Conservation (phyloP, 2,329 filamentous ascomycete species). For the Fusarium ramigenum region DNA sequence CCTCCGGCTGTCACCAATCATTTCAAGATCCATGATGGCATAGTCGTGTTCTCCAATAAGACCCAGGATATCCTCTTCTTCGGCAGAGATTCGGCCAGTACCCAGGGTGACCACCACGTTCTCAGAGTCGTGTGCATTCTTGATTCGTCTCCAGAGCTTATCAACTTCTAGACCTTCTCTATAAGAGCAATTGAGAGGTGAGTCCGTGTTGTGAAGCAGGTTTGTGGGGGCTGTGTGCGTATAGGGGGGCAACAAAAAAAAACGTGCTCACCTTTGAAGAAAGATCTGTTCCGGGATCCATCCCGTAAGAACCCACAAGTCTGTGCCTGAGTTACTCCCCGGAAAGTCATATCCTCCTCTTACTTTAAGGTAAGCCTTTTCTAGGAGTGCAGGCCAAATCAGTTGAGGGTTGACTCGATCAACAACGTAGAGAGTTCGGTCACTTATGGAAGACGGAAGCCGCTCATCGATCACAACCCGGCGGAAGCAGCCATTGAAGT, state of each 20-base stretch:
- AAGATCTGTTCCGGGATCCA: slow-evolving; percentile 98
- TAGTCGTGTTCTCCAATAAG: slow-evolving; percentile 94
- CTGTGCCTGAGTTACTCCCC: slow-evolving; percentile 95
- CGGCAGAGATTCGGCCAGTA: slow-evolving; percentile 80
- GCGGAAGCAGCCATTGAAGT: slow-evolving; percentile 94
- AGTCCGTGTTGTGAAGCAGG: not conserved
- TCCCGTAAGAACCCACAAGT: slow-evolving; percentile 90
- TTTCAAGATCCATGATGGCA: slow-evolving; percentile 83
- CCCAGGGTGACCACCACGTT: slow-evolving; percentile 91
- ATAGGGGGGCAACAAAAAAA: too few species aligned
- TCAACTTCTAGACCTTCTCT: slow-evolving; percentile 82
- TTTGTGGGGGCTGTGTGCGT: not conserved
- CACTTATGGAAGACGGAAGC: slow-evolving; percentile 79
- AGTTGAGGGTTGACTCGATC: slow-evolving; percentile 84
- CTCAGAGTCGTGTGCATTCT: slow-evolving; percentile 76
- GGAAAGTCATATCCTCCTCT: slow-evolving; percentile 97
- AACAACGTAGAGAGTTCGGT: slow-evolving; percentile 84
- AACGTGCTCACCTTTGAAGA: slow-evolving; percentile 70
- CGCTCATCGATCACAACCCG: slow-evolving; percentile 90
- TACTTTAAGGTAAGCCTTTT: slow-evolving; percentile 97
- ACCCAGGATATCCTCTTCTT: slow-evolving; percentile 82
- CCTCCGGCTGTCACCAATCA: slow-evolving; percentile 66
- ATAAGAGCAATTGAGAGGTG: slow-evolving; percentile 8
- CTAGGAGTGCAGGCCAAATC: slow-evolving; percentile 90
- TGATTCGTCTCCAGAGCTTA: slow-evolving; percentile 80